Evolutionary conservation across 805 yeast species (phyloP).

Genomic region (Maudiozyma serrabonitensis): DNA sequence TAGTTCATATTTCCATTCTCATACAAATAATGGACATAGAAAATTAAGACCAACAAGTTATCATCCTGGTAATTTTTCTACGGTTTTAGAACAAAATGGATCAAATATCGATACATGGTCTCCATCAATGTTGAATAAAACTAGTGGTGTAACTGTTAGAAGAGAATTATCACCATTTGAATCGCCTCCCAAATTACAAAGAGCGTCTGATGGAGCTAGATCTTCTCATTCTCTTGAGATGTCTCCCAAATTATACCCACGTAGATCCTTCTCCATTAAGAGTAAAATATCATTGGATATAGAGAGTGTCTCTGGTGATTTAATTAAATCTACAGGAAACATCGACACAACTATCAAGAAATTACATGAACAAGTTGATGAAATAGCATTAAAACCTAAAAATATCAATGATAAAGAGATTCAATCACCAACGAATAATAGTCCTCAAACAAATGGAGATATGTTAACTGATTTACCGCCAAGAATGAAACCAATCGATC

Average conservation of each 20-base stretch:
- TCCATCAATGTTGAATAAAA: background rate
- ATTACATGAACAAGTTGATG: conserved; percentile 16
- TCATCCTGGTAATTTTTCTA: conserved; percentile 40
- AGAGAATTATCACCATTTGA: conserved; percentile 12
- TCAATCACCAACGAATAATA: background rate
- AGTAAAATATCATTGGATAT: conserved; percentile 31
- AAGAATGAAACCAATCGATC: background rate
- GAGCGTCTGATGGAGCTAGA: conserved; percentile 6
- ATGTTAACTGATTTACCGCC: too few species aligned
- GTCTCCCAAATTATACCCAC: conserved; percentile 16
- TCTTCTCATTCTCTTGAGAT: conserved; percentile 7
- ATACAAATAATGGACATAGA: conserved; percentile 31
- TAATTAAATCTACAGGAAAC: conserved; percentile 26
- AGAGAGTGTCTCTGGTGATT: conserved; percentile 30
- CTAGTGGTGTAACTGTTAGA: background rate
- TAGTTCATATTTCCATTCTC: conserved; percentile 1
- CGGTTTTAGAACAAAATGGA: conserved; percentile 3
- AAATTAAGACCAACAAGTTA: conserved; percentile 79
- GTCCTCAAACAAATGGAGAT: too few species aligned
- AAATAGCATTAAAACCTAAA: conserved; percentile 1
- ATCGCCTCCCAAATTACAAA: conserved; percentile 10
- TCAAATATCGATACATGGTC: background rate
- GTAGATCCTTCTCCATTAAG: conserved; percentile 16
- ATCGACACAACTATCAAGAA: conserved; percentile 13
- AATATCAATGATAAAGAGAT: background rate